A percentile compares a stretch with the other conserved stretches of the same genome.
Evolutionary conservation across 495 filamentous ascomycete genomes (phyloP).

Genomic region (Lineolata rhizophorae): DNA sequence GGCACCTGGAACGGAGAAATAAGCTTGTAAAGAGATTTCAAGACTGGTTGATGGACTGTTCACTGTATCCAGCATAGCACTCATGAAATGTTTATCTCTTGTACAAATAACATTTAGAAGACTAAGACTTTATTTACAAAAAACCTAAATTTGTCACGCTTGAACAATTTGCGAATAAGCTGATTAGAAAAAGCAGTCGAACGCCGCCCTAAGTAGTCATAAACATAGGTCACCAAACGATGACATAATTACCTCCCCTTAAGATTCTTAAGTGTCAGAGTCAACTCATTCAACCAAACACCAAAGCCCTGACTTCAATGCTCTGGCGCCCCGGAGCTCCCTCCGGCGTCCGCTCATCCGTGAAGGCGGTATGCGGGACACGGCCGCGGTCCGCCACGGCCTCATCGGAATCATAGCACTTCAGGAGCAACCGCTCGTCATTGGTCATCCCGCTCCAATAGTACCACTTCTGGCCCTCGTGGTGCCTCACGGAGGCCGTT

Average conservation of each 20-base stretch:
- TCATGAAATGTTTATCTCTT: too few species aligned
- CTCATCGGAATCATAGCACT: conserved; percentile 57
- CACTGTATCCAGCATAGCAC: too few species aligned
- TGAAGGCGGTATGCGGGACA: conserved; percentile 67
- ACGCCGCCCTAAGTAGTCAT: too few species aligned
- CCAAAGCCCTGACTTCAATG: conserved; percentile 68
- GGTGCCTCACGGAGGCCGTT: conserved; percentile 49
- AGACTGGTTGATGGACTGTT: too few species aligned
- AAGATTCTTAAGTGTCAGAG: too few species aligned
- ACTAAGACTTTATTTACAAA: too few species aligned
- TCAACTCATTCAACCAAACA: conserved; percentile 42
- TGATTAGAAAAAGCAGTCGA: too few species aligned
- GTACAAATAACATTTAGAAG: too few species aligned
- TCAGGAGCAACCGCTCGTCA: conserved; percentile 52
- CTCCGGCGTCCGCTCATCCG: conserved; percentile 39
- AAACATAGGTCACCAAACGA: too few species aligned
- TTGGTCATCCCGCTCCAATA: conserved; percentile 65
- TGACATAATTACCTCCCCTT: too few species aligned
- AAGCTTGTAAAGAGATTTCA: conserved; percentile 44
- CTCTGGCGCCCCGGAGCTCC: conserved; percentile 38
- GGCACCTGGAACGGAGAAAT: conserved; percentile 77
- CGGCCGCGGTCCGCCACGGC: conserved; percentile 31
- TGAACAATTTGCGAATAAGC: too few species aligned
- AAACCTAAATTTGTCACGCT: too few species aligned
- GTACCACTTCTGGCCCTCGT: conserved; percentile 41